Conservation (phyloP, 192 early-diverging fungal species). For the Ramicandelaber brevisporus region DNA sequence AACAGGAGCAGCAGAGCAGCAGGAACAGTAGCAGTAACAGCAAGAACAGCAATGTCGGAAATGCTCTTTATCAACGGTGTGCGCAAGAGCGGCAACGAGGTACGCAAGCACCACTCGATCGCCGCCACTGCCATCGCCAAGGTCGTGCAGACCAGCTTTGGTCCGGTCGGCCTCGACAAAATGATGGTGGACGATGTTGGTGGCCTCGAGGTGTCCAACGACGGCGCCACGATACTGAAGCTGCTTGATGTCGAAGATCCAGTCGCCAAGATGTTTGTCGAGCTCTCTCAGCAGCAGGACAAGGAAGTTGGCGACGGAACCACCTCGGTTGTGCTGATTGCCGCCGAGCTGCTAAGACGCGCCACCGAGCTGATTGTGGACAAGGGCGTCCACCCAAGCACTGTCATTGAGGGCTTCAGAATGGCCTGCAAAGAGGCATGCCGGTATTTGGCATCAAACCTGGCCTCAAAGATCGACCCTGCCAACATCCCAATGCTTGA, state of each 20-base stretch:
- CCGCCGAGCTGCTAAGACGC: conserved; percentile 81
- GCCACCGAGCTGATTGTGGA: conserved; percentile 97
- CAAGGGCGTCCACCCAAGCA: conserved; percentile 98
- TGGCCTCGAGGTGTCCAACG: conserved; percentile 98
- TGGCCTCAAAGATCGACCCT: conserved; percentile 84
- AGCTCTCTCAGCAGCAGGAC: conserved; percentile 98
- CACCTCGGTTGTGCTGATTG: conserved; percentile 97
- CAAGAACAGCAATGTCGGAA: too few species aligned
- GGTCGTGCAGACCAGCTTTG: conserved; percentile 94
- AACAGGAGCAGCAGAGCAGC: too few species aligned
- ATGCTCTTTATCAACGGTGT: too few species aligned
- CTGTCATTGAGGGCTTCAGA: conserved; percentile 94
- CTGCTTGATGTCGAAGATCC: conserved; percentile 98
- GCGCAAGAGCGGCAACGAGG: too few species aligned
- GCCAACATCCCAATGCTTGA: conserved; percentile 79
- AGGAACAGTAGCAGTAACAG: too few species aligned
- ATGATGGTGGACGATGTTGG: conserved; percentile 99
- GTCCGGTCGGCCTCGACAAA: conserved; percentile 97
- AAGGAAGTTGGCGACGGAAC: conserved; percentile 99
- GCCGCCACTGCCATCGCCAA: conserved; percentile 90
- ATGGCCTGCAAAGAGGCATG: conserved; percentile 92
- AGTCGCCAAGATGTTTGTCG: conserved; percentile 84
- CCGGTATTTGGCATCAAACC: conserved; percentile 90
- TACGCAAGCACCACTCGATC: too few species aligned
- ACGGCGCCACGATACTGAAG: conserved; percentile 93